phyloP scores from a whole-genome alignment of 441 rosid genomes.

The Populus hybrid region DNA sequence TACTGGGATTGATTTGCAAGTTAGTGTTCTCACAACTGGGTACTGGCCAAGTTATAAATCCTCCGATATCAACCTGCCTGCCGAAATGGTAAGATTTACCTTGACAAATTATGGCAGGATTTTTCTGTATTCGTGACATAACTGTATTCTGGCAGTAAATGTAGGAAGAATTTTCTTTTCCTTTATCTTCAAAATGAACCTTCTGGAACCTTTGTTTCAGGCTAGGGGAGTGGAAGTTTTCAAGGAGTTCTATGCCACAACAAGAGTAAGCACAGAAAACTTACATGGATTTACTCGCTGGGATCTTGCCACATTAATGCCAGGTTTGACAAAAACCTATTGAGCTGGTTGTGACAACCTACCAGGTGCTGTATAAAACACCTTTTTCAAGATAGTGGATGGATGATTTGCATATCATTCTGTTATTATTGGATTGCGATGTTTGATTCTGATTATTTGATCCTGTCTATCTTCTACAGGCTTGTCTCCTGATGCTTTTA shows the following conservation, averaged over 20 bases:
- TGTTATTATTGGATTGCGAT: neutral
- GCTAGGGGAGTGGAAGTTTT: constrained; percentile 85
- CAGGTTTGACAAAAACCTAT: constrained; percentile 79
- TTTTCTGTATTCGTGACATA: neutral
- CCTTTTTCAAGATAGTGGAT: neutral
- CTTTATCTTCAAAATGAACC: neutral
- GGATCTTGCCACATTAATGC: constrained; percentile 84
- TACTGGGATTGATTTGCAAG: constrained; percentile 88
- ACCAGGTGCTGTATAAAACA: constrained; percentile 53
- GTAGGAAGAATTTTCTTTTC: neutral
- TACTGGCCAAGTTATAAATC: constrained; percentile 99
- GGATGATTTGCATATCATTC: neutral
- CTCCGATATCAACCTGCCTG: constrained; percentile 82
- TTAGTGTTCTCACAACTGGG: constrained; percentile 94
- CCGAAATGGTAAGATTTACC: constrained; percentile 66
- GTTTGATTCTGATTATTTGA: neutral
- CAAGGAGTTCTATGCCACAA: constrained; percentile 79
- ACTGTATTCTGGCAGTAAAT: neutral
- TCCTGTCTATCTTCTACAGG: constrained; percentile 37
- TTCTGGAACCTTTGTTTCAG: constrained; percentile 39
- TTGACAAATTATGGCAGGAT: neutral
- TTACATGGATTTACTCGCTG: constrained; percentile 90
- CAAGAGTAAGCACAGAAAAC: constrained; percentile 80
- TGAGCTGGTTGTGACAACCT: constrained; percentile 86
- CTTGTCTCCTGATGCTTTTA: constrained; percentile 78